A percentile compares a stretch with the other conserved stretches of the same genome.
These are phyloP conservation scores for Boletellus deceptivus DNA, from an alignment of 1,284 basidiomycete species.

Conservation along the genomic window DNA sequence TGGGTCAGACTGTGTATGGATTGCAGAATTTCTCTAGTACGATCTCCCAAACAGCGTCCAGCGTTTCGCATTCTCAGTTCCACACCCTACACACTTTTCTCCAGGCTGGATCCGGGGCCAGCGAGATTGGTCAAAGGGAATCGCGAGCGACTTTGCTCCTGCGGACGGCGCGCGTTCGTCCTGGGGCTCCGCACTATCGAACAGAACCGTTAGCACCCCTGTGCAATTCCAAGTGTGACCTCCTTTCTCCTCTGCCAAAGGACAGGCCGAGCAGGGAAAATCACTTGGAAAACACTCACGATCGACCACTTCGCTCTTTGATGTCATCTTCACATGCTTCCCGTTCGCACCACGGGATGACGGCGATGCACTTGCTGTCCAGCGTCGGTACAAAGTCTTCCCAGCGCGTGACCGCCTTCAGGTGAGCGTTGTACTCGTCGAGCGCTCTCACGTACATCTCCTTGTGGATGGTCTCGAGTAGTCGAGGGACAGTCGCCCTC, in stretches of 20 bases:
- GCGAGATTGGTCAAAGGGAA: conserved; percentile 90
- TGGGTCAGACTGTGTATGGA: too few relatives aligned
- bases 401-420: conserved; percentile 83
- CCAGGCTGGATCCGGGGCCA: conserved; percentile 77
- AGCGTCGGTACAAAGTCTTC: conserved; percentile 89
- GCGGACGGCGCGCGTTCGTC: conserved; percentile 97
- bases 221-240: neutral
- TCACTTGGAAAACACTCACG: conserved; percentile 53
- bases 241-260: too few relatives aligned
- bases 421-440: conserved; percentile 68
- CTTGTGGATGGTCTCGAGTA: conserved; percentile 85
- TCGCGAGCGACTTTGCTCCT: conserved; percentile 95
- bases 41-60: conserved; percentile 88
- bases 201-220: conserved; percentile 7
- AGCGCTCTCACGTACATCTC: conserved; percentile 88
- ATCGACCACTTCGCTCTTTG: conserved; percentile 87
- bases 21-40: too few relatives aligned
- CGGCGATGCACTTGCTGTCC: conserved; percentile 86
- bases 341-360: conserved; percentile 96
- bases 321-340: conserved; percentile 97
- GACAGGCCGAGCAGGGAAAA: conserved; percentile 1
- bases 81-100: conserved; percentile 86
- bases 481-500: conserved; percentile 51
- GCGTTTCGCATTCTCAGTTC: conserved; percentile 74
- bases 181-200: conserved; percentile 71